Conservation (phyloP, 2,329 filamentous ascomycete genomes). For the Botrytis porri region DNA sequence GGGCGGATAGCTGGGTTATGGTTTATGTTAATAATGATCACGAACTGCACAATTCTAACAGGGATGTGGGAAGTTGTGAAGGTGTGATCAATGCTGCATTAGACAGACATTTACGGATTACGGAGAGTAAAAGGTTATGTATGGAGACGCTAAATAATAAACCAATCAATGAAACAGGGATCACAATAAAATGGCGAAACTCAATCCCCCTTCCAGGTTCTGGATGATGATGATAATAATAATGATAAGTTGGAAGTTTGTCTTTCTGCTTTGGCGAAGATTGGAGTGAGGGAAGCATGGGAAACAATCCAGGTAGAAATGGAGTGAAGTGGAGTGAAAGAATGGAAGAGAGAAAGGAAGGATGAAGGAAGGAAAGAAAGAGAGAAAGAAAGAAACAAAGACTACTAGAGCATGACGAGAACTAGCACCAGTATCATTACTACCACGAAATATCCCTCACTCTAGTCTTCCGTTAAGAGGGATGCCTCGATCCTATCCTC, state of each 20-base stretch:
- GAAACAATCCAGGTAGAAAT: neutral
- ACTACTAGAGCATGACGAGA: neutral
- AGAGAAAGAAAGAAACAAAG: neutral
- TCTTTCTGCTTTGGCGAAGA: neutral
- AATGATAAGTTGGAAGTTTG: neutral
- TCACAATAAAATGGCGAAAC: neutral
- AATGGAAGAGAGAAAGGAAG: neutral
- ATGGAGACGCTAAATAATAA: neutral
- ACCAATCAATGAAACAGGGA: neutral
- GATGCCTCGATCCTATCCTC: neutral
- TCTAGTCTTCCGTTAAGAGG: neutral
- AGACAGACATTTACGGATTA: neutral
- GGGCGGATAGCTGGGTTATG: slow-evolving; percentile 15
- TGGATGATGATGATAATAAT: no score
- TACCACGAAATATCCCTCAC: neutral
- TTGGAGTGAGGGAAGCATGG: neutral
- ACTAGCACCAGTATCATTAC: neutral
- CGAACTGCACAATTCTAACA: neutral
- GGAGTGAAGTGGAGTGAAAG: neutral
- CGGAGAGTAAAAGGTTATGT: no score
- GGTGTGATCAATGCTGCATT: slow-evolving; percentile 12
- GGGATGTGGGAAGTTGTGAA: neutral
- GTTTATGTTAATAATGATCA: slow-evolving; percentile 10
- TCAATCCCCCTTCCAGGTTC: neutral
- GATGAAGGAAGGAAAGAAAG: no score